phyloP scores from a whole-genome alignment of 768 basidiomycete species.

The Pisolithus marmoratus region DNA sequence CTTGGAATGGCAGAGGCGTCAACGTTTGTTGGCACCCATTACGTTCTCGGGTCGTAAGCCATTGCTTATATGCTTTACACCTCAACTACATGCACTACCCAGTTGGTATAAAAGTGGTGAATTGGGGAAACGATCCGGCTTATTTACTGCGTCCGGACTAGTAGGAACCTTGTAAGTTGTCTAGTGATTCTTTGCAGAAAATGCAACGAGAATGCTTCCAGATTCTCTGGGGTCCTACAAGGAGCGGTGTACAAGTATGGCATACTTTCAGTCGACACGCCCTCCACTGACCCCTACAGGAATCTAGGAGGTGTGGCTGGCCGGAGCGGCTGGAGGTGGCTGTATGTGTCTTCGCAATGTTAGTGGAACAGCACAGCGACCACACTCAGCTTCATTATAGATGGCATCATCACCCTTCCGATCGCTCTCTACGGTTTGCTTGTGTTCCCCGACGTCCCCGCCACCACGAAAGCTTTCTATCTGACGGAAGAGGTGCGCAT shows the following conservation, averaged over 20 bases:
- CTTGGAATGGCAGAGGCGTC: constrained; percentile 71
- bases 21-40: constrained; percentile 72
- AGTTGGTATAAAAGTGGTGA: constrained; percentile 72
- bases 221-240: constrained; percentile 63
- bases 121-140: constrained; percentile 64
- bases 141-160: constrained; percentile 62
- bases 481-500: constrained; percentile 52
- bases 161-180: constrained; percentile 51
- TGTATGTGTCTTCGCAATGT: constrained; percentile 30
- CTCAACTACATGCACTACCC: background rate
- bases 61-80: background rate
- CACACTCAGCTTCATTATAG: constrained; percentile 51
- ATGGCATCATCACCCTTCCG: constrained; percentile 66
- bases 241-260: constrained; percentile 54
- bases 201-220: constrained; percentile 13
- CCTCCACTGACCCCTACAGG: constrained; percentile 24
- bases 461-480: constrained; percentile 59
- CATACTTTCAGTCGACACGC: background rate
- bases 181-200: background rate
- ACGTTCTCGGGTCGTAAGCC: constrained; percentile 64
- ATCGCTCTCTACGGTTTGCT: constrained; percentile 69
- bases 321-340: constrained; percentile 65
- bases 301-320: constrained; percentile 47
- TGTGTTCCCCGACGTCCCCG: constrained; percentile 67
- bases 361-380: background rate